Evolutionary conservation across 352 stramenopile genomes (phyloP).

Genomic region (Globisporangium radiosum): DNA sequence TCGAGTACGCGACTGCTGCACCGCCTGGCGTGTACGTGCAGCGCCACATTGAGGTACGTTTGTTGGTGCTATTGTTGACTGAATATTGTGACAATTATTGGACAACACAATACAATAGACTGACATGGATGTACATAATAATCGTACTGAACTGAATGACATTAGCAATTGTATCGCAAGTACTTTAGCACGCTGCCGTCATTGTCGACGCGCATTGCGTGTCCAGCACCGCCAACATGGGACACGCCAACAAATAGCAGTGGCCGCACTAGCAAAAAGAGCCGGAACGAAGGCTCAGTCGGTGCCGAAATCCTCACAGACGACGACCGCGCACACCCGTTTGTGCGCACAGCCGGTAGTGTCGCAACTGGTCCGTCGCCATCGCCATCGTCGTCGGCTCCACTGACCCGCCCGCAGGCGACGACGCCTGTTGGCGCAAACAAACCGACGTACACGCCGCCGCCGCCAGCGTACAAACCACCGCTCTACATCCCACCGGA

Average conservation of each 20-base stretch:
- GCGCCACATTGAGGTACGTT: slow-evolving; percentile 55
- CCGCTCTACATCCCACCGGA: slow-evolving; percentile 66
- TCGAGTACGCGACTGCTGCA: slow-evolving; percentile 47
- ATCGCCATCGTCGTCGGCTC: neutral
- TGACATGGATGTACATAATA: neutral
- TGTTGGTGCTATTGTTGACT: too few species aligned
- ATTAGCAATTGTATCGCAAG: slow-evolving; percentile 61
- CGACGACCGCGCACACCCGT: slow-evolving; percentile 49
- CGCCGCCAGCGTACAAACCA: slow-evolving; percentile 56
- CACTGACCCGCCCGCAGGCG: slow-evolving; percentile 8
- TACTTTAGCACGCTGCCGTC: slow-evolving; percentile 70
- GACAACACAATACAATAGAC: neutral
- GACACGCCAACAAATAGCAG: slow-evolving; percentile 23
- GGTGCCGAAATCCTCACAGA: slow-evolving; percentile 64
- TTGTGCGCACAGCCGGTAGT: slow-evolving; percentile 18
- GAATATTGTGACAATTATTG: too few species aligned
- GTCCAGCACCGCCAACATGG: slow-evolving; percentile 58
- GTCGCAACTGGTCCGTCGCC: slow-evolving; percentile 1
- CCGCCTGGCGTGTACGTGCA: slow-evolving; percentile 62
- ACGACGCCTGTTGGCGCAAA: slow-evolving; percentile 21
- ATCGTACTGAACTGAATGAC: too few species aligned
- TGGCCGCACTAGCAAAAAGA: slow-evolving; percentile 30
- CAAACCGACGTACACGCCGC: slow-evolving; percentile 19
- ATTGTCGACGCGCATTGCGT: slow-evolving; percentile 33
- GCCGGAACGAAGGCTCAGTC: slow-evolving; percentile 22